Evolutionary conservation across 2,329 filamentous ascomycete genomes (phyloP), one percentile per base, ranked within the genome.

Genomic region (Penicillium brasilianum): DNA sequence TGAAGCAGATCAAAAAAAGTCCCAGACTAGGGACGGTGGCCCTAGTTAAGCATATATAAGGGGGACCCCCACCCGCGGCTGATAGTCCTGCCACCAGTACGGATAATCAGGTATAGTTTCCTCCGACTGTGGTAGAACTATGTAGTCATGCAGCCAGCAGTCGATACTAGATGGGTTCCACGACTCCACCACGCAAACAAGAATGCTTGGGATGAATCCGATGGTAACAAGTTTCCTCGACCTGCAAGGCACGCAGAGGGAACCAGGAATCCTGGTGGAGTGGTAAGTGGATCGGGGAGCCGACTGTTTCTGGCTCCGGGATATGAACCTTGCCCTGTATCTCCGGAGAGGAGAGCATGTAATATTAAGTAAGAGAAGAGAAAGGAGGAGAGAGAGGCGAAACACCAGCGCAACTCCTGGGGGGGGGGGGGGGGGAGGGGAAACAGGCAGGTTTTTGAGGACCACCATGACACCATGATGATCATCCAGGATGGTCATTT

Each of bases 361-460:
- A 28, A 28, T 28, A 28, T 28, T 28, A 28, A n/a, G n/a, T 28
- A 14, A 28, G 11, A 16, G 20, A 46, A 25, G 20, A 13, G 10
- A 43, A 44, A 25, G 5, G 16, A 43, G 11, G 14, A n/a, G 1
- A 41, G 37, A 39, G 7, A 20, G 41, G n/a, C 25, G 25, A 6
- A 28, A 28, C 34, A 34, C 28, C 28, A 22, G 9, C n/a, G 10
- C 30, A 49, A 22, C n/a, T 14, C 11, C 14, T 10, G 74, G 64
- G 87, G 50, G 48, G 4, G n/a, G n/a, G n/a, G n/a, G n/a, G n/a
- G n/a, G n/a, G n/a, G n/a, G n/a, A n/a, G n/a, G n/a, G n/a, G n/a
- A n/a, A 50, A 53, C 25, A 18, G 50, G 34, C 20, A 53, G 34
- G 36, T n/a, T 36, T 25, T n/a, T 37, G 50, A 25, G 20, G 32